A percentile compares a stretch with the other conserved stretches of the same genome.
Conservation (phyloP, 345 rosid genomes). For the Hypericum androsaemum region DNA sequence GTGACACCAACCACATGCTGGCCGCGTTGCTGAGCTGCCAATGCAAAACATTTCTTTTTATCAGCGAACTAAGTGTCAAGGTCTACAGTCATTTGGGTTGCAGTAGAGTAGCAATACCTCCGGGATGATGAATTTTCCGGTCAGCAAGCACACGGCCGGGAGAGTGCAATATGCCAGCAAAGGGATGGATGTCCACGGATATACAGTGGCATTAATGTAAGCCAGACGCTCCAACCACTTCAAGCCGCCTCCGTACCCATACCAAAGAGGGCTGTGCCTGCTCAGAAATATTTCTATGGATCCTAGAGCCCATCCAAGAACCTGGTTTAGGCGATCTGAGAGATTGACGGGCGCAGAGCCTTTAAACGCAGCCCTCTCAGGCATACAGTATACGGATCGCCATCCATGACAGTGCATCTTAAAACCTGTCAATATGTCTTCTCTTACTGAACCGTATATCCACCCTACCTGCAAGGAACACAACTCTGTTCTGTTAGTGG, state of each 20-base stretch:
- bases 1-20: neutral
- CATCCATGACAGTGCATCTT: constrained; percentile 6
- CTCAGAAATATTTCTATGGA: neutral
- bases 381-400: constrained; percentile 1
- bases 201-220: constrained; percentile 2
- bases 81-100: too few species aligned
- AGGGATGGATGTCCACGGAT: neutral
- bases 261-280: constrained; percentile 4
- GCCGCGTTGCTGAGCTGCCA: constrained; percentile 2
- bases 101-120: too few species aligned
- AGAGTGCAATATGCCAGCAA: neutral
- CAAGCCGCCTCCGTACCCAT: neutral
- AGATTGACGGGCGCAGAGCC: constrained; percentile 2
- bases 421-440: constrained; percentile 2
- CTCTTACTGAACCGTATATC: constrained; percentile 1
- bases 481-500: neutral
- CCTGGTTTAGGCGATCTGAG: neutral
- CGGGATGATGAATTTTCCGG: constrained; percentile 4
- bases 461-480: neutral
- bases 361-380: constrained; percentile 1
- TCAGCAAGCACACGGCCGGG: constrained; percentile 1
- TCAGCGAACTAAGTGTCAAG: too few species aligned
- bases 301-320: neutral
- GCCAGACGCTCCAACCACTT: constrained; percentile 3
- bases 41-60: too few species aligned